phyloP scores from a whole-genome alignment of 2,329 filamentous ascomycete genomes.

The Aspergillus pseudoviridinutans region DNA sequence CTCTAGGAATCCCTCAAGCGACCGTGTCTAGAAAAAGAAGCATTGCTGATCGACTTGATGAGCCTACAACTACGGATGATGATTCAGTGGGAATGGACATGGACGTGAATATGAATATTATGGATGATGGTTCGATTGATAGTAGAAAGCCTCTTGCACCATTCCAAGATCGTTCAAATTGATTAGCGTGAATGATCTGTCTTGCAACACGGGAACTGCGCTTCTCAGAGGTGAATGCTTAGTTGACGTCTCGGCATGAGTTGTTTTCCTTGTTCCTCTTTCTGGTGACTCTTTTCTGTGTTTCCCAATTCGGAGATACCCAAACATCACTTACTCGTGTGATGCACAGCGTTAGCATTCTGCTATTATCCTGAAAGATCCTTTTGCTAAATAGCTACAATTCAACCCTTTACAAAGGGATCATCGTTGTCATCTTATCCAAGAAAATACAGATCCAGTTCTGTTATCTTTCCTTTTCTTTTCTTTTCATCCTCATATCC shows the following conservation, averaged over 20 bases:
- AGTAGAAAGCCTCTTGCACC: constrained; percentile 31
- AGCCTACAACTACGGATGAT: constrained; percentile 15
- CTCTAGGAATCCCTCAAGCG: constrained; percentile 9
- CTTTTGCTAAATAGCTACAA: background rate
- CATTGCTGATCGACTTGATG: constrained; percentile 28
- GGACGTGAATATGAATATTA: constrained; percentile 18
- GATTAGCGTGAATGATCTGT: background rate
- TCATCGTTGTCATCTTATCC: background rate
- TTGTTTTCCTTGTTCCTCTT: background rate
- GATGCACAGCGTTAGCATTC: background rate
- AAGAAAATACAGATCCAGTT: background rate
- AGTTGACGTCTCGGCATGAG: background rate
- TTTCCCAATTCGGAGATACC: constrained; percentile 3
- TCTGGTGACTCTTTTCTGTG: background rate
- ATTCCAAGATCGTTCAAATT: constrained; percentile 27
- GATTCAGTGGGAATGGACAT: constrained; percentile 7
- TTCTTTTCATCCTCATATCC: background rate
- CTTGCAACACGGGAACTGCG: background rate
- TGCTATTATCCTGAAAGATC: background rate
- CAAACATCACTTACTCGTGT: background rate
- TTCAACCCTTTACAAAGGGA: background rate
- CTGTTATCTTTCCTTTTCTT: constrained; percentile 1
- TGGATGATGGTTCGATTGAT: constrained; percentile 12
- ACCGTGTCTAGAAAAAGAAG: constrained; percentile 27
- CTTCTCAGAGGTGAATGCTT: background rate